A percentile compares a stretch with the other conserved stretches of the same genome.
Conservation (phyloP, 2,329 filamentous ascomycete species). For the Fusarium irregulare region DNA sequence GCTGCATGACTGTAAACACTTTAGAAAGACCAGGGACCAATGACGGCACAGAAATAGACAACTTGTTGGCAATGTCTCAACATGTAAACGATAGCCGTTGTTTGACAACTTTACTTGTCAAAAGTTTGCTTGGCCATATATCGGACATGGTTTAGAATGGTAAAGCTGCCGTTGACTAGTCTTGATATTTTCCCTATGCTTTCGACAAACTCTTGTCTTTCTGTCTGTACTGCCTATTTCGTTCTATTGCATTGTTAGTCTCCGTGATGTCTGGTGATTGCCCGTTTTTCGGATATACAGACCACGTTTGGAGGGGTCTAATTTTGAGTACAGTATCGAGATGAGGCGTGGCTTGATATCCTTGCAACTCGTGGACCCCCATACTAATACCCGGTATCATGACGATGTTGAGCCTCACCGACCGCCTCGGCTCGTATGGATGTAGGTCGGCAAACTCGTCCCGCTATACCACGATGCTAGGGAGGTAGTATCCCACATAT, state of each 20-base stretch:
- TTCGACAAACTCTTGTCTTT: slow-evolving; percentile 1
- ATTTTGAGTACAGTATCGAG: slow-evolving; percentile 8
- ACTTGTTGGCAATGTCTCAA: slow-evolving; percentile 2
- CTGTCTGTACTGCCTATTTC: neutral
- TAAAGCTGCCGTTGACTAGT: slow-evolving; percentile 11
- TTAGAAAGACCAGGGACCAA: slow-evolving; percentile 2
- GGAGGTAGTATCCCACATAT: neutral
- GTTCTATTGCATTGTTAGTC: slow-evolving; percentile 3
- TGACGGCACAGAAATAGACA: neutral
- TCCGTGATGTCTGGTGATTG: slow-evolving; percentile 6
- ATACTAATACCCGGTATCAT: slow-evolving; percentile 25
- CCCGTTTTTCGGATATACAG: slow-evolving; percentile 16
- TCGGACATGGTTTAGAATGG: slow-evolving; percentile 17
- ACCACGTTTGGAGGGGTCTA: slow-evolving; percentile 8
- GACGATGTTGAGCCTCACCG: slow-evolving; percentile 36
- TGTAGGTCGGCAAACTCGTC: slow-evolving; percentile 15
- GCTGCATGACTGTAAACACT: slow-evolving; percentile 14
- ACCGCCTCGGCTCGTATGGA: slow-evolving; percentile 25
- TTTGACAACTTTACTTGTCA: neutral
- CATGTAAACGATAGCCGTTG: slow-evolving; percentile 8
- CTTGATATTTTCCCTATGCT: neutral
- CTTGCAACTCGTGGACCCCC: slow-evolving; percentile 27
- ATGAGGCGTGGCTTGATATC: slow-evolving; percentile 17
- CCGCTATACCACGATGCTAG: slow-evolving; percentile 6
- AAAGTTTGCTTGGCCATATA: slow-evolving; percentile 11